Base-by-base conservation (phyloP, 2,329 filamentous ascomycete genomes). In the Phoma sp. region DNA sequence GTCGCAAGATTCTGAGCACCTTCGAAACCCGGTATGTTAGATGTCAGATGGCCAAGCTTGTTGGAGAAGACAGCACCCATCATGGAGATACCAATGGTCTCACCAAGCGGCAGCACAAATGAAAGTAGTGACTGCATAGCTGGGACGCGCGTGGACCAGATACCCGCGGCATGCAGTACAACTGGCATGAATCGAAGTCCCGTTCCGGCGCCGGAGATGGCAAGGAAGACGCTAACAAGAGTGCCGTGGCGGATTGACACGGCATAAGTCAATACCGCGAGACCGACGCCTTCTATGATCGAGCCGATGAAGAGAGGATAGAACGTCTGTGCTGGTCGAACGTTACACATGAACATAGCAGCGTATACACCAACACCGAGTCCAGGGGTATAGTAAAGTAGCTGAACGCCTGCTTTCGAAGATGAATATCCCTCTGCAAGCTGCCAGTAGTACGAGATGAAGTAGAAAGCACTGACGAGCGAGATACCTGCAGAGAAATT, bases 51-150 rank as follows among this genome's bases (percentile, higher is more conserved):
- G 6, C 57, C 46, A 10, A 70, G 64, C 47, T 81, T 79, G 47
- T 89, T 89, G 65, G 88, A 88, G 70, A 89, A 89, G 1, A 89
- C 86, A 7, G 83, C 80, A 11, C 85, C 82, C 87, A 89, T 89
- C 62, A 89, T 80, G 0, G 86, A 87, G 40, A 89, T 77, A 0
- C 82, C 83, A 2, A 89, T 71, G 0, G 86, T 88, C 10, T 87
- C 86, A 3, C 88, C 87, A 23, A 90, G 82, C 0, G 85, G 84
- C 13, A 83, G 54, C 2, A 85, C 80, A 47, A 89, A 83, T 0
- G 80, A 78, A 69, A 87, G 80, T 8, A 89, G 67, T 0, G 82
- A 84, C 51, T 87, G 80, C 3, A 88, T 83, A 0, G 82, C 77
- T 0, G 86, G 81, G 10, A 88, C 82, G 25, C 80, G 74, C 4